These are phyloP conservation scores for Clathrus columnatus DNA, from an alignment of 768 basidiomycete genomes.

Conservation along the genomic window DNA sequence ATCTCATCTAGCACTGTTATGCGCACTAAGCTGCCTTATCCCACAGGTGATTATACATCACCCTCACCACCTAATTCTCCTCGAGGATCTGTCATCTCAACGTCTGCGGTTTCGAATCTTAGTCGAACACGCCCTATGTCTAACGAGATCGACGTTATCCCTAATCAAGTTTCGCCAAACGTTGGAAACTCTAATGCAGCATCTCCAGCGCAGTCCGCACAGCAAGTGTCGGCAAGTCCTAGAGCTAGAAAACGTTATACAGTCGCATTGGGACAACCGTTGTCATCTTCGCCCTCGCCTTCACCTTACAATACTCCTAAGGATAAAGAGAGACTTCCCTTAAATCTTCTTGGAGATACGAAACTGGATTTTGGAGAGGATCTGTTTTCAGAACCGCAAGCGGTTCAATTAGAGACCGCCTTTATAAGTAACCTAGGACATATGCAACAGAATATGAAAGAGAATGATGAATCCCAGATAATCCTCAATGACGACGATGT, in stretches of 20 bases:
- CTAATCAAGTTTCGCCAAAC: conserved; percentile 7
- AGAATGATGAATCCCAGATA: not conserved
- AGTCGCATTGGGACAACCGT: conserved; percentile 68
- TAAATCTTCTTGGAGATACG: conserved; percentile 7
- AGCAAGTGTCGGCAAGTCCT: conserved; percentile 58
- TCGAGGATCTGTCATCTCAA: conserved; percentile 13
- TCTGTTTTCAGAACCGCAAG: conserved; percentile 6
- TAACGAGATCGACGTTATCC: conserved; percentile 11
- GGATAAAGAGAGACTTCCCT: conserved; percentile 15
- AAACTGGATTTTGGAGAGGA: conserved; percentile 3
- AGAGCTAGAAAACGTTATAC: conserved; percentile 71
- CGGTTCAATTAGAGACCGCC: conserved; percentile 12
- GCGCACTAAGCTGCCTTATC: conserved; percentile 64
- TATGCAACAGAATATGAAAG: conserved; percentile 8
- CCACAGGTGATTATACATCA: conserved; percentile 73
- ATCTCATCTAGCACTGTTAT: conserved; percentile 19
- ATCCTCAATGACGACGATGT: not conserved
- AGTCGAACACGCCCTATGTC: conserved; percentile 34
- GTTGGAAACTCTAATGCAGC: not conserved
- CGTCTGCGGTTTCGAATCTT: conserved; percentile 15
- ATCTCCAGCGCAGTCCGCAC: conserved; percentile 1
- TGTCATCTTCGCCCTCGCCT: conserved; percentile 11
- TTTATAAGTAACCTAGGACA: conserved; percentile 11
- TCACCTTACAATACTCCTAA: conserved; percentile 12
- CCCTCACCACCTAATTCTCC: conserved; percentile 52